These are phyloP conservation scores for Colletotrichum sojae DNA, from an alignment of 2,329 filamentous ascomycete genomes.

Conservation along the genomic window DNA sequence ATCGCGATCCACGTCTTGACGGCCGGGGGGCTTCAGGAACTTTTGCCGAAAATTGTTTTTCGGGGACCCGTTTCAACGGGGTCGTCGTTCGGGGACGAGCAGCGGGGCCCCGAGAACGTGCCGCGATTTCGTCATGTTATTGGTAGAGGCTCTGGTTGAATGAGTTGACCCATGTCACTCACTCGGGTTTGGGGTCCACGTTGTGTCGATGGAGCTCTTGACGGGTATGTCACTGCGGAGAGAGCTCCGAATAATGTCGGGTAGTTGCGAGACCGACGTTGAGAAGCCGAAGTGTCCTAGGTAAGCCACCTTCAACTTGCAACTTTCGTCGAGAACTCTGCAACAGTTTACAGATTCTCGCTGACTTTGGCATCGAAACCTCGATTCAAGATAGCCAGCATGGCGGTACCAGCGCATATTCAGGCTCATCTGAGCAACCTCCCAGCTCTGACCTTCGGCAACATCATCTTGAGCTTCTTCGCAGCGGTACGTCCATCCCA, in stretches of 20 bases:
- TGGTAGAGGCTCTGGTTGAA: background rate
- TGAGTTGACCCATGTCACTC: background rate
- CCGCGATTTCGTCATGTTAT: constrained; percentile 7
- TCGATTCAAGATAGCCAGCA: background rate
- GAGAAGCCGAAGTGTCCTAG: background rate
- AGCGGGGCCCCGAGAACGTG: constrained; percentile 23
- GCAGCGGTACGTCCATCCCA: background rate
- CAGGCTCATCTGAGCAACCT: constrained; percentile 6
- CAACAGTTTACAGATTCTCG: too few relatives aligned
- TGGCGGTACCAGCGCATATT: background rate
- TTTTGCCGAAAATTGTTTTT: constrained; percentile 4
- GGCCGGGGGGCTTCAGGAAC: background rate
- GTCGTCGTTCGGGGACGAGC: background rate
- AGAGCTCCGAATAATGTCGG: background rate
- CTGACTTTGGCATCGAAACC: background rate
- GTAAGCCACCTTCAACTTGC: background rate
- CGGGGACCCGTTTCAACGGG: background rate
- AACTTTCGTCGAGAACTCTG: background rate
- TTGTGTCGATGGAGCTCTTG: background rate
- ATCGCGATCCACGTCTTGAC: background rate
- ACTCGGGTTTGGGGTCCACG: background rate
- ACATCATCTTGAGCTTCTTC: constrained; percentile 4
- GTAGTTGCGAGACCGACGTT: background rate
- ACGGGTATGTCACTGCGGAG: constrained; percentile 10
- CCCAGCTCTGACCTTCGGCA: background rate